Base-by-base conservation (phyloP, 2,329 filamentous ascomycete genomes). In the Chalaropsis ovoidea region DNA sequence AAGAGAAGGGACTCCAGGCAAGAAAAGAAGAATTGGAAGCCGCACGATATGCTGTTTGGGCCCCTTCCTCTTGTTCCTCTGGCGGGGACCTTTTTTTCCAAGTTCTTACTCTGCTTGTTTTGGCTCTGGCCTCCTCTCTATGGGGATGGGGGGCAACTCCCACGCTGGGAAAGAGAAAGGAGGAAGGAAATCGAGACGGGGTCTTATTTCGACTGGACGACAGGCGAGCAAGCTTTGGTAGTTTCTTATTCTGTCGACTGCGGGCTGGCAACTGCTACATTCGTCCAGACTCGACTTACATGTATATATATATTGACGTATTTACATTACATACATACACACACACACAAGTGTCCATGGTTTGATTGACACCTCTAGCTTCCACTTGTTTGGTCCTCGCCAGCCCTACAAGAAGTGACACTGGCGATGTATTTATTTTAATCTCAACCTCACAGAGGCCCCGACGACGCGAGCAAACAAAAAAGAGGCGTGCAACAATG, bases 71-170 rank as follows among this genome's bases (percentile, higher is more conserved):
- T 58, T 58, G 52, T n/a, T 58, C 52, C 52, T 58, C 27, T 39
- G 24, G 13, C 17, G 52, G 52, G 15, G 24, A 6, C 24, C 52
- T 58, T 58, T 35, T 39, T 58, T 19, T 35, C 17, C 52, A 10
- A n/a, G 52, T 58, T 58, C 24, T 58, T 58, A 58, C 52, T 58
- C 31, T 58, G 52, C 52, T 58, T 58, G 52, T 58, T 58, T 58
- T 35, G 52, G 52, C 52, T 58, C 52, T 58, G 52, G 52, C 52
- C 52, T 58, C 52, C 27, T 58, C 52, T 58, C 24, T 58, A 31
- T 31, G 24, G 52, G 52, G 24, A 3, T 22, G 24, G 52, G 52
- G 22, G 52, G 52, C 24, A 35, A 58, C 27, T 58, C 27, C 52
- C 27, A 58, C 52, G 52, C 52, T 8, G 17, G 10, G 52, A 58